Evolutionary conservation across 2,329 filamentous ascomycete genomes (phyloP).

Genomic region (Aciculosporium take): DNA sequence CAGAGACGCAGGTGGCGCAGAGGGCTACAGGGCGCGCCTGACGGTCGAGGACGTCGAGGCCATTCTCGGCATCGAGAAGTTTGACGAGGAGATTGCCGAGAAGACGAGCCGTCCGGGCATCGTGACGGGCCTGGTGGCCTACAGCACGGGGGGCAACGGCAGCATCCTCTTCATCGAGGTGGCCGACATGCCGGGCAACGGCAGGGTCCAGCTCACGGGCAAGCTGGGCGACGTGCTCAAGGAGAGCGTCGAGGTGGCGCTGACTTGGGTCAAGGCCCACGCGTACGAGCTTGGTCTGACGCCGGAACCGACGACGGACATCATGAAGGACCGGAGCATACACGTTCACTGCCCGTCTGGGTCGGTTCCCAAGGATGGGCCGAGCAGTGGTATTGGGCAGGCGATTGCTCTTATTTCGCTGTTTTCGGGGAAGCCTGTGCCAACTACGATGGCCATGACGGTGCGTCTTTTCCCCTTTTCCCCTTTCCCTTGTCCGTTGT

Average conservation of each 20-base stretch:
- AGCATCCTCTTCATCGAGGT: slow-evolving; percentile 98
- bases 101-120: slow-evolving; percentile 73
- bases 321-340: slow-evolving; percentile 88
- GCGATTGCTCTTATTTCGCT: slow-evolving; percentile 85
- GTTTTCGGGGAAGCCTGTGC: slow-evolving; percentile 73
- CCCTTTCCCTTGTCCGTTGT: neutral
- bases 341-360: slow-evolving; percentile 95
- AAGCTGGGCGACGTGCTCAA: slow-evolving; percentile 95
- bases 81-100: slow-evolving; percentile 90
- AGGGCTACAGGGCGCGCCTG: slow-evolving; percentile 59
- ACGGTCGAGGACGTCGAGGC: slow-evolving; percentile 70
- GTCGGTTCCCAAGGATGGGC: slow-evolving; percentile 87
- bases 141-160: slow-evolving; percentile 81
- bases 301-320: slow-evolving; percentile 66
- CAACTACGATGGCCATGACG: slow-evolving; percentile 92
- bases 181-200: slow-evolving; percentile 88
- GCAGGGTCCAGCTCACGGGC: slow-evolving; percentile 85
- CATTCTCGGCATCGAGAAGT: slow-evolving; percentile 85
- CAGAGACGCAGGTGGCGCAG: slow-evolving; percentile 55
- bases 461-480: slow-evolving; percentile 26
- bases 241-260: slow-evolving; percentile 88
- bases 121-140: slow-evolving; percentile 91
- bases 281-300: slow-evolving; percentile 82
- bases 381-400: slow-evolving; percentile 79
- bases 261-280: slow-evolving; percentile 95